Percentiles rank a stretch among this genome's conserved stretches.
Conservation (phyloP, 148 eudicot genomes). For the Arctostaphylos glauca region DNA sequence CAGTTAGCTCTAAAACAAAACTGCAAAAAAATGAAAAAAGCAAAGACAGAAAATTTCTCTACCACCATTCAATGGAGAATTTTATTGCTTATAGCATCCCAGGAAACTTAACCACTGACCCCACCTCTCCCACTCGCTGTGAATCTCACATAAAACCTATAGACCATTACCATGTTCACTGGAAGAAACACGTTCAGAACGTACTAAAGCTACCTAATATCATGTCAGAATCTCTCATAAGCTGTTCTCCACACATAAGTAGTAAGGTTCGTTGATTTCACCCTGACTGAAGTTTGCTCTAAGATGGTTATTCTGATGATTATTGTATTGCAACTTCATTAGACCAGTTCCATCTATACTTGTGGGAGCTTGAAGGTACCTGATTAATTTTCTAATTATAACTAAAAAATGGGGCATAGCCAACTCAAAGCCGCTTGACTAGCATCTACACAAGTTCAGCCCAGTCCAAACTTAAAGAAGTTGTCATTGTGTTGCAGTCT, state of each 20-base stretch:
- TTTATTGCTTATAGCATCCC: neutral
- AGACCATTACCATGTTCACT: neutral
- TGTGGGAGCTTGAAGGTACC: neutral
- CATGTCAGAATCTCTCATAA: neutral
- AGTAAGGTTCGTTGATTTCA: neutral
- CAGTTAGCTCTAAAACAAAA: neutral
- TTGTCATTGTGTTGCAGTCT: neutral
- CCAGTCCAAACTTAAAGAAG: neutral
- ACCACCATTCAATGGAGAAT: neutral
- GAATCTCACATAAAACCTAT: neutral
- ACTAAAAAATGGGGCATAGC: neutral
- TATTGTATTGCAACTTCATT: neutral
- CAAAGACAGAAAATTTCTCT: neutral
- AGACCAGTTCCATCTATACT: neutral
- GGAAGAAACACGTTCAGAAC: neutral
- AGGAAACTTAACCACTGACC: neutral
- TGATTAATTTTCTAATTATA: neutral
- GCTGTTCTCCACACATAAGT: neutral
- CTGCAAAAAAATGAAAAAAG: neutral
- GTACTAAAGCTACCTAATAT: neutral
- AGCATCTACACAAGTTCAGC: constrained; percentile 1
- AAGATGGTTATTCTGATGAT: neutral
- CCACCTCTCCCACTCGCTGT: neutral
- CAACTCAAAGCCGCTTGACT: neutral
- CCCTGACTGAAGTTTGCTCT: neutral